A percentile compares a stretch with the other conserved stretches of the same genome.
phyloP scores from a whole-genome alignment of 1,284 basidiomycete genomes.

The Cryptococcus sp. region DNA sequence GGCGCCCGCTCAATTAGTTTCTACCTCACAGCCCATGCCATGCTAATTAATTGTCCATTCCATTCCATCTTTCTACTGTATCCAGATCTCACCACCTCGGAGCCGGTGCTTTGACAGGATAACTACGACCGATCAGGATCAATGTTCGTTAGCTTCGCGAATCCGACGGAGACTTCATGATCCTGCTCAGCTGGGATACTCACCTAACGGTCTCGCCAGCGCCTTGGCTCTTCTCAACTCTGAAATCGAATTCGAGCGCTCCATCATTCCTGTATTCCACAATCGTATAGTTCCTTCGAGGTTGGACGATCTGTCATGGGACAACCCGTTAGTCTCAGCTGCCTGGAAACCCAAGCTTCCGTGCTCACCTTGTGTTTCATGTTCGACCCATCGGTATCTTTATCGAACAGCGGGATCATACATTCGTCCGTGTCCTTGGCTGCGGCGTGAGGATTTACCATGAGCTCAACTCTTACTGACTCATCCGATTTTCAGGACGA shows the following conservation, averaged over 20 bases:
- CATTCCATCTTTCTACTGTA: neutral
- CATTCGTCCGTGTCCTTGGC: constrained; percentile 67
- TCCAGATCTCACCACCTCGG: constrained; percentile 28
- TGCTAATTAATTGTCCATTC: neutral
- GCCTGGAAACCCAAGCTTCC: neutral
- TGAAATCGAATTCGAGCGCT: constrained; percentile 80
- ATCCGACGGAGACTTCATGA: neutral
- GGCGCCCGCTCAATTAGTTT: no score
- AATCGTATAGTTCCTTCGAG: constrained; percentile 86
- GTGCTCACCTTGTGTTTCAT: constrained; percentile 28
- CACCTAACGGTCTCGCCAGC: constrained; percentile 73
- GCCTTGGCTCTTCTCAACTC: constrained; percentile 82
- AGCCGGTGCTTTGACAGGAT: constrained; percentile 39
- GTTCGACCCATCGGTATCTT: constrained; percentile 72
- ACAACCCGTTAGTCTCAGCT: neutral
- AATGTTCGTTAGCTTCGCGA: neutral
- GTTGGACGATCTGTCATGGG: constrained; percentile 67
- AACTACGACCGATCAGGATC: constrained; percentile 12
- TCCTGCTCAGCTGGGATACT: constrained; percentile 16
- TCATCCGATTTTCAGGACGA: neutral
- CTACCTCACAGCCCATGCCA: no score
- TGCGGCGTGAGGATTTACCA: neutral
- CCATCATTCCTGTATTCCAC: constrained; percentile 63
- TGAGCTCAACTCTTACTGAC: neutral
- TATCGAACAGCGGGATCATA: constrained; percentile 80